A percentile compares a stretch with the other conserved stretches of the same genome.
Evolutionary conservation across 225 moss, liverwort and hornwort species (phyloP).

Genomic region (Pseudoscleropodium purum): DNA sequence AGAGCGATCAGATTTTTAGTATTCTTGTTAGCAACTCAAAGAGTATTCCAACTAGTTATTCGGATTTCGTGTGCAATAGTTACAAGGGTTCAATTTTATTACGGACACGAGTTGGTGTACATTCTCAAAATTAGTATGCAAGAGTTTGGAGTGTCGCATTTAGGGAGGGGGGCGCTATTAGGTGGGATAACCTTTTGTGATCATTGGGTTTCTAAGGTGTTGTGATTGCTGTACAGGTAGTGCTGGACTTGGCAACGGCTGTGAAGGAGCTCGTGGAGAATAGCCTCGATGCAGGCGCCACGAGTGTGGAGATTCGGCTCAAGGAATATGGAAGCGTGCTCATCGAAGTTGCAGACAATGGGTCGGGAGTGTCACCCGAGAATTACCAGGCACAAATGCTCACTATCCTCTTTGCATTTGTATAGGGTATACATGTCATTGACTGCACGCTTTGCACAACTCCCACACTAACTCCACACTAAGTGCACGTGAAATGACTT

Average conservation of each 20-base stretch:
- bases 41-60: not conserved
- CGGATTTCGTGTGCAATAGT: not conserved
- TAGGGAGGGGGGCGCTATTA: not conserved
- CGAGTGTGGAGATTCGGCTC: constrained; percentile 79
- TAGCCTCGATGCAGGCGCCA: constrained; percentile 84
- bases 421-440: not conserved
- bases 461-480: not conserved
- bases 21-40: not conserved
- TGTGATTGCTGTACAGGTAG: constrained; percentile 32
- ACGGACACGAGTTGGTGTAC: not conserved
- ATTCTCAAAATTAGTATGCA: not conserved
- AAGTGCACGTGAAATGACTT: not conserved
- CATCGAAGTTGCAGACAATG: constrained; percentile 93
- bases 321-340: constrained; percentile 79
- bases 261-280: constrained; percentile 99
- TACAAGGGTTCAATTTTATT: not conserved
- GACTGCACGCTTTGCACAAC: not conserved
- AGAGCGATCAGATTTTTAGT: not conserved
- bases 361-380: constrained; percentile 72
- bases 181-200: not conserved
- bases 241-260: constrained; percentile 85
- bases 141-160: not conserved
- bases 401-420: not conserved
- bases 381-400: constrained; percentile 51
- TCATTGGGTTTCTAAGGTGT: not conserved